Percentiles rank a stretch among this genome's conserved stretches.
Evolutionary conservation across 495 filamentous ascomycete genomes (phyloP).

Genomic region (Diplogelasinospora grovesii): DNA sequence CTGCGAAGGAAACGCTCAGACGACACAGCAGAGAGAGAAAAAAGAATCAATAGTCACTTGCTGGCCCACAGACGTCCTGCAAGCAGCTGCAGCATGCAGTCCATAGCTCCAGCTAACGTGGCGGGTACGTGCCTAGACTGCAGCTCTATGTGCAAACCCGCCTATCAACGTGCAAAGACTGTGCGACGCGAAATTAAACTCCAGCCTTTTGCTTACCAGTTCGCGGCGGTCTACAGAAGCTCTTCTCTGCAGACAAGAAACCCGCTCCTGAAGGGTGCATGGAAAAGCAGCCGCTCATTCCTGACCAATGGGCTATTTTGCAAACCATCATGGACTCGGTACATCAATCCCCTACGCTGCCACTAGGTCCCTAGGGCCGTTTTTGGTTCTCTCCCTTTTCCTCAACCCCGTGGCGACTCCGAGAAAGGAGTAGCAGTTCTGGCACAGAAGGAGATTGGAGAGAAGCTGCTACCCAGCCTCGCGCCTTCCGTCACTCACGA

Average conservation of each 20-base stretch:
- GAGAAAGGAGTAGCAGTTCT: too few relatives aligned
- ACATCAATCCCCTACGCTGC: too few relatives aligned
- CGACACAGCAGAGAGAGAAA: neutral
- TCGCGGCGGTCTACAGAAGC: slow-evolving; percentile 8
- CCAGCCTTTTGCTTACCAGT: slow-evolving; percentile 17
- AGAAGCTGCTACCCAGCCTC: neutral
- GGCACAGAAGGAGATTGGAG: slow-evolving; percentile 6
- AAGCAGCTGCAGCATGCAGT: too few relatives aligned
- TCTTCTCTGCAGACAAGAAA: neutral
- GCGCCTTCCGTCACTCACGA: slow-evolving; percentile 1
- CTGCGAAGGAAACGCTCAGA: too few relatives aligned
- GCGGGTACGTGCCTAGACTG: slow-evolving; percentile 9
- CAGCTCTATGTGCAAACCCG: slow-evolving; percentile 4
- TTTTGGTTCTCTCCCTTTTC: slow-evolving; percentile 3
- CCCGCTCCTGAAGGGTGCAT: slow-evolving; percentile 23
- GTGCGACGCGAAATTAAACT: slow-evolving; percentile 24
- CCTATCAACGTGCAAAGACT: slow-evolving; percentile 14
- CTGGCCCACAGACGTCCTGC: slow-evolving; percentile 4
- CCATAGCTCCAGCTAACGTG: slow-evolving; percentile 13
- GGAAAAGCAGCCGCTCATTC: slow-evolving; percentile 17
- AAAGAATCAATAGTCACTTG: neutral
- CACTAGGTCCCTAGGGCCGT: too few relatives aligned
- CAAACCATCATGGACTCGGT: too few relatives aligned
- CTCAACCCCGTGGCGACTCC: slow-evolving; percentile 6
- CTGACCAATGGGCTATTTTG: slow-evolving; percentile 17